Evolutionary conservation across 2,329 filamentous ascomycete species (phyloP).

Genomic region (Teratosphaeria pseudoeucalypti): DNA sequence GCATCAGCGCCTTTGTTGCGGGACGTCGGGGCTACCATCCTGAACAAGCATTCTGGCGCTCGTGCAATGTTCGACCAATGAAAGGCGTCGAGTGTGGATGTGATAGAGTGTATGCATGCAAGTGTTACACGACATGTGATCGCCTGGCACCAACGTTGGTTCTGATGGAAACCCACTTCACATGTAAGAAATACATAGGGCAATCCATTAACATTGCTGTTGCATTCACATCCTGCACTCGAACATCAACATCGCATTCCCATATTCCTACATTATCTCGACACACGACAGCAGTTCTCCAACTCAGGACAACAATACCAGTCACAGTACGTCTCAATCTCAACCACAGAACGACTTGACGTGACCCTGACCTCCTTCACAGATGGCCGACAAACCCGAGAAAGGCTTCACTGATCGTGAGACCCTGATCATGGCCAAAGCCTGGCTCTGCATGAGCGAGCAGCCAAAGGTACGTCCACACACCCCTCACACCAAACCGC

Average conservation of each 20-base stretch:
- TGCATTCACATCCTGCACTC: neutral
- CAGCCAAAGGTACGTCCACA: conserved; percentile 13
- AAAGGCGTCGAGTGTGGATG: neutral
- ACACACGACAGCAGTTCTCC: neutral
- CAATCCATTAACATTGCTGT: neutral
- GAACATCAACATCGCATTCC: neutral
- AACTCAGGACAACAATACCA: neutral
- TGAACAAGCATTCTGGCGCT: neutral
- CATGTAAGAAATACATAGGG: neutral
- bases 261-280: neutral
- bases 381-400: conserved; percentile 5
- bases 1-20: neutral
- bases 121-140: neutral
- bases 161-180: neutral
- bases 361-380: neutral
- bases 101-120: neutral
- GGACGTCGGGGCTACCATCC: neutral
- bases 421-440: conserved; percentile 11
- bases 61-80: neutral
- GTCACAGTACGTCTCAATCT: neutral
- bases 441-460: conserved; percentile 13
- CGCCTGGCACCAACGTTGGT: neutral
- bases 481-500: neutral
- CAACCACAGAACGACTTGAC: neutral
- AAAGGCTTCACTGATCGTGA: conserved; percentile 13